Conservation (phyloP, 2,329 filamentous ascomycete species). For the Plenodomus tracheiphilus region DNA sequence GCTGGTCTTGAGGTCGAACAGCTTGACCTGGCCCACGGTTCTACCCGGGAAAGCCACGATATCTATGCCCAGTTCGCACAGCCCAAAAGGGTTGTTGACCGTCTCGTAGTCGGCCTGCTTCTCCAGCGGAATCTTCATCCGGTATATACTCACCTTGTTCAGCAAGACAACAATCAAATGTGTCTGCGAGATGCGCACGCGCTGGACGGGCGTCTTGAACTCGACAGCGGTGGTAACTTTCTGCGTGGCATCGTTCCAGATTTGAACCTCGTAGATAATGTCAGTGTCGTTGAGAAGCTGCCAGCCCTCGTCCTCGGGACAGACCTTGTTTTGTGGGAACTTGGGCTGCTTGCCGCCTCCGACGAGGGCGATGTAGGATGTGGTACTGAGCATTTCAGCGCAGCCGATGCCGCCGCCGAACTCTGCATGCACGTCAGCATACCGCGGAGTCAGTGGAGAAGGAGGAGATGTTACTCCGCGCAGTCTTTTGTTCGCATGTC, state of each 20-base stretch:
- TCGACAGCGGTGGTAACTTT: conserved; percentile 76
- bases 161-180: conserved; percentile 80
- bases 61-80: conserved; percentile 76
- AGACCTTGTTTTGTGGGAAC: conserved; percentile 82
- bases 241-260: conserved; percentile 87
- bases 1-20: conserved; percentile 75
- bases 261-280: conserved; percentile 63
- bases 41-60: conserved; percentile 85
- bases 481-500: conserved; percentile 34
- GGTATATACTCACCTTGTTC: conserved; percentile 80
- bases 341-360: conserved; percentile 85
- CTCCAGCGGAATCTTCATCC: conserved; percentile 72
- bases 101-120: conserved; percentile 81
- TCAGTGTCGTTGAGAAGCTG: conserved; percentile 30
- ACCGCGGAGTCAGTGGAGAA: background rate
- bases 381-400: conserved; percentile 82
- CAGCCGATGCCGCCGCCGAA: conserved; percentile 72
- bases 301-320: conserved; percentile 31
- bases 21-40: conserved; percentile 82
- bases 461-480: conserved; percentile 25
- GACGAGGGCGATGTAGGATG: conserved; percentile 86
- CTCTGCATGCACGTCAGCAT: conserved; percentile 28
- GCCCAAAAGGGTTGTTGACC: conserved; percentile 76
- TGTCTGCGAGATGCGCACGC: conserved; percentile 74
- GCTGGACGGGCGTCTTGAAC: conserved; percentile 77